Evolutionary conservation across 495 filamentous ascomycete genomes (phyloP), one percentile per base, ranked within the genome.

Genomic region (Chaetomium cochliodes): DNA sequence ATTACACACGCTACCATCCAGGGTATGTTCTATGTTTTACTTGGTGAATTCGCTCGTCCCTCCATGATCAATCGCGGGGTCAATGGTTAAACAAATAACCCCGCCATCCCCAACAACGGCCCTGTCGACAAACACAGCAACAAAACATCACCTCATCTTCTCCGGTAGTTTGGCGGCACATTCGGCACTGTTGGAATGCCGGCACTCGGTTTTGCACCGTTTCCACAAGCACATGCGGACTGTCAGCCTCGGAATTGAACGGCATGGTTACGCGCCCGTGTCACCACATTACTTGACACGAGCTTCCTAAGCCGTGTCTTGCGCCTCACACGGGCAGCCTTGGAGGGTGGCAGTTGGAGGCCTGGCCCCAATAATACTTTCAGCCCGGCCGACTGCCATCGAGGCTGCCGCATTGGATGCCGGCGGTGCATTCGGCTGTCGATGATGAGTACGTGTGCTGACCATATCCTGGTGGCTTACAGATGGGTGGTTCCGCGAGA

Each of bases 401-500:
- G 41, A 44, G 11, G 13, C 13, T 6, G 11, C 41, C 41, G 41
- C 41, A 44, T 44, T 18, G 2, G 15, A 5, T 37, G 13, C 41
- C 41, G 41, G 13, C 16, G 41, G 41, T 18, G 13, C 41, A 44
- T 18, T 18, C 13, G 41, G 41, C 41, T 18, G 41, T 44, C 41
- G 41, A 44, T 15, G 13, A 44, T 44, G 41, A 44, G 41, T 44
- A 23, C 6, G 13, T 30, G 54, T 54, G 42, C 57, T 65, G 42
- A 60, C 66, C 12, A 60, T 20, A 25, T 20, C 9, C 5, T 8
- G 58, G 47, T 20, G 30, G 23, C 22, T 37, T 44, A 42, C 62
- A 96, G 93, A 98, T 96, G 94, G 93, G 80, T 99, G 94, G 96
- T 98, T 98, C 88, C 92, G 92, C 75, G 96, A 98, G 80, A 88